Evolutionary conservation across 106 monocot genomes (phyloP), one percentile per base, ranked within the genome.

Genomic region (Dioscorea zingiberensis): DNA sequence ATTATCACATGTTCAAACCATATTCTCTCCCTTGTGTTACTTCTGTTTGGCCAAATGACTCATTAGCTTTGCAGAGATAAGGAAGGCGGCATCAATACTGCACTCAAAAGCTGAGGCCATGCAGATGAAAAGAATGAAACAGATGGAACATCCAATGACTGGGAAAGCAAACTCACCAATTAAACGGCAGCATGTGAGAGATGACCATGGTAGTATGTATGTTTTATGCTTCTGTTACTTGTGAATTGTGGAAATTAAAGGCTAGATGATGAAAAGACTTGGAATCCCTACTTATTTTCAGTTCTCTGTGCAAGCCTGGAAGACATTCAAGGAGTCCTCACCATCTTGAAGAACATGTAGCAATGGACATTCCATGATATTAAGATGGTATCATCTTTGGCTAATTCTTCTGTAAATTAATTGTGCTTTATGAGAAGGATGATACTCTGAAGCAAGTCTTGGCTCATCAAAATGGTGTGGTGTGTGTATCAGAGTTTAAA

Each of bases 281-380:
- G 38, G 38, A 13, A 29, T 24, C 47, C 48, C 27, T 44, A 48
- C 23, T 19, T 45, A 47, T 60, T 47, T 61, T 19, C 62, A 81
- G 80, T 57, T 15, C 30, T 66, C 22, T 67, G 69, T n/a, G 26
- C 68, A 13, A 77, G 64, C 47, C 59, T 71, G 7, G 77, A 81
- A 63, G 74, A 74, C 51, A 64, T 73, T 23, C 64, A 60, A 57
- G 76, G 76, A 47, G 58, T 69, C 32, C 63, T 70, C 7, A 53
- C 47, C 26, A 58, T 76, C 55, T 44, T 82, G 25, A 68, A 28
- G 69, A 66, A 13, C 56, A 69, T 30, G 61, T 61, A 25, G 25
- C 38, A 38, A 10, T 38, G 9, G 10, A 38, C 38, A 38, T 38
- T 6, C 38, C 6, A 38, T 38, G 38, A 38, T 10, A 38, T 38